Percentiles rank a stretch among this genome's conserved stretches.
Conservation (phyloP, 257 asterid genomes). For the Solanum clarkiae region DNA sequence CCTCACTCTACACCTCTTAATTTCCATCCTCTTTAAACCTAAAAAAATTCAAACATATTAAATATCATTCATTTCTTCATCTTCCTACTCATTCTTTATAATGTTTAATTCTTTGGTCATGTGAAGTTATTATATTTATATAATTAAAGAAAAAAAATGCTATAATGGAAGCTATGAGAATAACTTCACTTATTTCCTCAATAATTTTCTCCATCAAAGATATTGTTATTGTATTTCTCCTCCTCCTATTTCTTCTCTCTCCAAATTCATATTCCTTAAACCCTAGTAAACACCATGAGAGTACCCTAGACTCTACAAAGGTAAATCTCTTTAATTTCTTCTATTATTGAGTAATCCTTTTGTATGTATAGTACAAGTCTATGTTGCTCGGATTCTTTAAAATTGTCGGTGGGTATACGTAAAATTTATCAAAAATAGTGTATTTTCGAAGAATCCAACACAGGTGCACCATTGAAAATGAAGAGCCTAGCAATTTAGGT, state of each 20-base stretch:
- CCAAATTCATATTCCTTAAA: slow-evolving; percentile 16
- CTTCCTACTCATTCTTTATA: not conserved
- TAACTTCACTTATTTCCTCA: not conserved
- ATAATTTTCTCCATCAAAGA: not conserved
- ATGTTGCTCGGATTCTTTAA: too few relatives aligned
- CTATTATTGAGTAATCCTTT: not conserved
- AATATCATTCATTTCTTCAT: not conserved
- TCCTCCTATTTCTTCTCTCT: not conserved
- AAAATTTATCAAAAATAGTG: too few relatives aligned
- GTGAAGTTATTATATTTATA: not conserved
- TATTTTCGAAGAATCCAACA: too few relatives aligned
- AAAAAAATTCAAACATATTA: not conserved
- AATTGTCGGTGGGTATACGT: too few relatives aligned
- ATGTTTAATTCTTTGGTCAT: not conserved
- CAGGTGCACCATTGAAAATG: too few relatives aligned
- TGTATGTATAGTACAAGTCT: not conserved
- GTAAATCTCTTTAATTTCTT: not conserved
- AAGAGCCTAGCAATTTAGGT: too few relatives aligned
- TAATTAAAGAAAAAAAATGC: not conserved
- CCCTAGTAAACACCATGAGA: slow-evolving; percentile 9
- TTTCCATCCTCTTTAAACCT: not conserved
- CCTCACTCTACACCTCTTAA: not conserved
- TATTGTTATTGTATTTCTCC: not conserved
- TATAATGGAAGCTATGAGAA: not conserved
- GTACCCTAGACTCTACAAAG: slow-evolving; percentile 3